phyloP scores from a whole-genome alignment of 345 rosid genomes.

The Salix dunnii region DNA sequence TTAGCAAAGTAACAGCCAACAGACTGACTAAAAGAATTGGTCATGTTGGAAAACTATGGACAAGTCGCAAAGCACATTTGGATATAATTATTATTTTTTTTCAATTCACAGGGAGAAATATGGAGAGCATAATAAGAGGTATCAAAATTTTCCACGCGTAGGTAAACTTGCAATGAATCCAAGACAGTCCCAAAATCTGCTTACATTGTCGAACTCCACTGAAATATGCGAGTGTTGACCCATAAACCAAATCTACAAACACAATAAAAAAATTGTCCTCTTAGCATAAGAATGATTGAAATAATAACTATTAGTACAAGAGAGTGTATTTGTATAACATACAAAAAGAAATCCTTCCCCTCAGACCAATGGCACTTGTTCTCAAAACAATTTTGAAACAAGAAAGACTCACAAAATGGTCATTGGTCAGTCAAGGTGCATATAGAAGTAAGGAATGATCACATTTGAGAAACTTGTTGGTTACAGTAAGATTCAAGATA shows the following conservation, averaged over 20 bases:
- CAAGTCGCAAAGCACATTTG: not conserved
- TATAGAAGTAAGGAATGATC: not conserved
- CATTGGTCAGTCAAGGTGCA: not conserved
- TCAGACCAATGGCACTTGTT: not conserved
- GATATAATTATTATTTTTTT: not conserved
- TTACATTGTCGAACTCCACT: conserved; percentile 66
- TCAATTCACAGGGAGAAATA: conserved; percentile 1
- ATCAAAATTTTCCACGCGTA: not conserved
- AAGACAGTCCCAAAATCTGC: conserved; percentile 13
- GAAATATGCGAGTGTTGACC: conserved; percentile 71
- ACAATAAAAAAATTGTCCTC: conserved; percentile 14
- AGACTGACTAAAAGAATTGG: not conserved
- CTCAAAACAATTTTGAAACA: not conserved
- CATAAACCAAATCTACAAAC: conserved; percentile 68
- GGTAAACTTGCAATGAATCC: not conserved
- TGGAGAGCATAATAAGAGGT: not conserved
- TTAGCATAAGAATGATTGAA: conserved; percentile 24
- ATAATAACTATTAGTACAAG: not conserved
- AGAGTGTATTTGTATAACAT: not conserved
- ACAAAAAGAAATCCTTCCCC: not conserved
- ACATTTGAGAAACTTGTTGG: not conserved
- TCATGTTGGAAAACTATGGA: not conserved
- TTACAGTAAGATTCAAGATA: not conserved
- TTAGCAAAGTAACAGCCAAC: not conserved
- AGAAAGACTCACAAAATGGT: not conserved